Percentiles rank a stretch among this genome's conserved stretches.
phyloP scores from a whole-genome alignment of 257 asterid species.

The Echium plantagineum region DNA sequence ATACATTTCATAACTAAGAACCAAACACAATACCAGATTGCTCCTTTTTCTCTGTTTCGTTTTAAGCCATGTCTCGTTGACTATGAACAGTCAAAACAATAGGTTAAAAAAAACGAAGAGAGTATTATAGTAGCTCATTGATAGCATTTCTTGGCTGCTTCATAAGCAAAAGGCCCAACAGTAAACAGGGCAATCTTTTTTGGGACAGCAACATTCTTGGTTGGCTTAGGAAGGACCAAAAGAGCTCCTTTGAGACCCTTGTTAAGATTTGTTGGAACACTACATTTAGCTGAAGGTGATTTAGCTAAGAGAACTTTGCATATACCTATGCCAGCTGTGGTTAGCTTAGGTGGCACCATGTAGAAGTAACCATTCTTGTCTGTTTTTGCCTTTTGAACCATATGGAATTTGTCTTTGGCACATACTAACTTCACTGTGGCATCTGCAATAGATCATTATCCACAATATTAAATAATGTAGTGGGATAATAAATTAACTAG shows the following conservation, averaged over 20 bases:
- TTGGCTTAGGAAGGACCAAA: slow-evolving; percentile 9
- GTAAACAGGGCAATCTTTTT: slow-evolving; percentile 27
- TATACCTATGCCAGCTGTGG: slow-evolving; percentile 32
- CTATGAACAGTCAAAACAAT: too few relatives aligned
- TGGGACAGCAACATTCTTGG: background rate
- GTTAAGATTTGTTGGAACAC: slow-evolving; percentile 40
- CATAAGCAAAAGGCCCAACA: slow-evolving; percentile 72
- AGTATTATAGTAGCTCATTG: too few relatives aligned
- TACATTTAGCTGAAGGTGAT: slow-evolving; percentile 35
- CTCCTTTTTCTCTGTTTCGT: too few relatives aligned
- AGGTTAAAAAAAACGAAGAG: too few relatives aligned
- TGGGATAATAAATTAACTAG: too few relatives aligned
- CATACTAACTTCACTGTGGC: slow-evolving; percentile 41
- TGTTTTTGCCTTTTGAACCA: slow-evolving; percentile 20
- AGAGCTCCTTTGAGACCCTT: slow-evolving; percentile 45
- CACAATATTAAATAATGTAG: too few relatives aligned
- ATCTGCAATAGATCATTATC: slow-evolving; percentile 1
- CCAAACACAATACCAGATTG: background rate
- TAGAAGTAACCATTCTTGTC: slow-evolving; percentile 52
- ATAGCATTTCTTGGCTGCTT: slow-evolving; percentile 15
- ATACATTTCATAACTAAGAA: too few relatives aligned
- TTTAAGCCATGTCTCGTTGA: too few relatives aligned
- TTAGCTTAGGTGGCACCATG: slow-evolving; percentile 30
- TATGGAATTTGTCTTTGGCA: slow-evolving; percentile 27
- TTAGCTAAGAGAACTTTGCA: slow-evolving; percentile 44